A percentile compares a stretch with the other conserved stretches of the same genome.
These are phyloP conservation scores for Yarrowia osloensis DNA, from an alignment of 805 yeast genomes.

Conservation along the genomic window DNA sequence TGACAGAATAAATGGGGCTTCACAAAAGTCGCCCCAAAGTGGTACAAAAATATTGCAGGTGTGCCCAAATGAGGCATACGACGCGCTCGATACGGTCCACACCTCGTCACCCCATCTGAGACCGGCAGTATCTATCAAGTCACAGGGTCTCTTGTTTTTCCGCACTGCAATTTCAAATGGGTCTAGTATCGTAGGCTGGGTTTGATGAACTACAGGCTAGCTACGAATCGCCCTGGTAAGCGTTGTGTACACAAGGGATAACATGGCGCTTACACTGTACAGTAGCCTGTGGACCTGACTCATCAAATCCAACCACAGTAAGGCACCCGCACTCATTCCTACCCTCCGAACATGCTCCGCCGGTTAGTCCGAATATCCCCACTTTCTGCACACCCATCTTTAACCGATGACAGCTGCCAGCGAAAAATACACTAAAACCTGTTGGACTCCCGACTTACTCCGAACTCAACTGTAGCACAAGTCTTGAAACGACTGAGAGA, in stretches of 20 bases:
- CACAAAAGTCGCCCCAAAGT: no score
- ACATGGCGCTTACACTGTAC: no score
- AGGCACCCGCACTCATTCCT: no score
- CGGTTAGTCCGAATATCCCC: constrained; percentile 14
- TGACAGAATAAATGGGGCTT: not conserved
- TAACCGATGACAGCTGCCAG: not conserved
- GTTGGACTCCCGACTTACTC: constrained; percentile 2
- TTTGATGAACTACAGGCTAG: no score
- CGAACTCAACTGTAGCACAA: not conserved
- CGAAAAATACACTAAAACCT: constrained; percentile 4
- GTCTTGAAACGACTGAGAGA: not conserved
- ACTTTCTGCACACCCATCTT: not conserved
- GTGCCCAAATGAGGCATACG: not conserved
- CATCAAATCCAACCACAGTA: no score
- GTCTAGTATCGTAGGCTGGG: not conserved
- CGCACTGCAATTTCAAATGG: constrained; percentile 8
- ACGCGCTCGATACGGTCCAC: not conserved
- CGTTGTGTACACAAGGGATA: no score
- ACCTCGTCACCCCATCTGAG: no score
- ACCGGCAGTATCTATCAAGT: not conserved
- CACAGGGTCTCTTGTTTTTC: not conserved
- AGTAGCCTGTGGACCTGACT: no score
- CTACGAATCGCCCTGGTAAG: no score
- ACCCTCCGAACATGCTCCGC: not conserved
- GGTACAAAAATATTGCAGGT: no score